These are phyloP conservation scores for Ceratocystiopsis minuta DNA, from an alignment of 2,329 filamentous ascomycete genomes.

Conservation along the genomic window DNA sequence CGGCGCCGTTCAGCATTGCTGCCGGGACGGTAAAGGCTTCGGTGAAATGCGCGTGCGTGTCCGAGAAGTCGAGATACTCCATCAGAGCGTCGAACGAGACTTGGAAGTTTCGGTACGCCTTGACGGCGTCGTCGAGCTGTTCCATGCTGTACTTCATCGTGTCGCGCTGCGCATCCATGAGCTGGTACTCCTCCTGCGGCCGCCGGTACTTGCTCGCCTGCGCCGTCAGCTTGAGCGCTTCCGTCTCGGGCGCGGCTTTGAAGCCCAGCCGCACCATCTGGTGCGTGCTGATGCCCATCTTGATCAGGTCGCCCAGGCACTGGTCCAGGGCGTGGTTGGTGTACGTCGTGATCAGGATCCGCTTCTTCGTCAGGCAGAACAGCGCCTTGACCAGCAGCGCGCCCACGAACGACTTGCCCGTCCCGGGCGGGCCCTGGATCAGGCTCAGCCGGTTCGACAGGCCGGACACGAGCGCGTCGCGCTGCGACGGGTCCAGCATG, in stretches of 20 bases:
- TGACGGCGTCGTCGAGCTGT: constrained; percentile 2
- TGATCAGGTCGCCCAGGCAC: constrained; percentile 44
- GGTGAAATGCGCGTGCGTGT: constrained; percentile 29
- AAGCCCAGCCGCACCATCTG: constrained; percentile 45
- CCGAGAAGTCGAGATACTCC: constrained; percentile 31
- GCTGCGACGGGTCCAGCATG: constrained; percentile 27
- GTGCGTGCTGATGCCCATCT: constrained; percentile 32
- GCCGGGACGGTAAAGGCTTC: too few relatives aligned
- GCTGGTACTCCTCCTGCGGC: constrained; percentile 16
- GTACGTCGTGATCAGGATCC: constrained; percentile 47
- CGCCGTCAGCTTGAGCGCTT: constrained; percentile 26
- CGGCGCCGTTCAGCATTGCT: too few relatives aligned
- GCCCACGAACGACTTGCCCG: constrained; percentile 60
- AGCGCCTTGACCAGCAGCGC: constrained; percentile 41
- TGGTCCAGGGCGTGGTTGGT: constrained; percentile 52
- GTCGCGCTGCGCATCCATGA: constrained; percentile 7
- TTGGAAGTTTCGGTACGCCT: constrained; percentile 4
- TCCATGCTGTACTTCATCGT: too few relatives aligned
- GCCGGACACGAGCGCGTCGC: constrained; percentile 26
- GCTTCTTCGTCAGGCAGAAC: constrained; percentile 28
- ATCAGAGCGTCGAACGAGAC: not conserved
- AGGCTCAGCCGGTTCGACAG: constrained; percentile 1
- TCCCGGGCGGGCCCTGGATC: constrained; percentile 26
- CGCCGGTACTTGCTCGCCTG: constrained; percentile 19
- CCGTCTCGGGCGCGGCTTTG: constrained; percentile 34